Base-by-base conservation (phyloP, 495 filamentous ascomycete species). In the Paragyromitra xinjiangensis region DNA sequence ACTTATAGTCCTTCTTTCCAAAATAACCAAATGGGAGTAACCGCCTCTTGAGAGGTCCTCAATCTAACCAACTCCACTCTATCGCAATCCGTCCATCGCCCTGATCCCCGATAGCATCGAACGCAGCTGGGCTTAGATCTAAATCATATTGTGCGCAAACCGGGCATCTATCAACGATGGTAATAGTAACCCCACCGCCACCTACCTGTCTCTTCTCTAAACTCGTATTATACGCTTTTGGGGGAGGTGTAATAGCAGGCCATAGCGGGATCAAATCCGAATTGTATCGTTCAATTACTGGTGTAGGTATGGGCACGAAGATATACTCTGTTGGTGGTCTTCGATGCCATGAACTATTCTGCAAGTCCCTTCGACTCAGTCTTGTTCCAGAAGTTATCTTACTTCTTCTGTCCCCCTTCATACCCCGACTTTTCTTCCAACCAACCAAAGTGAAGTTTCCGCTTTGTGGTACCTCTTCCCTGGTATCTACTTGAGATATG, bases 161-260 rank as follows among this genome's bases (percentile, higher is more conserved):
- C 22, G 77, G 81, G 22, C 80, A 82, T 24, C 81, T 71, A 67
- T 82, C 79, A 63, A 82, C 77, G 19, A 82, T 56, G 29, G 80
- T 78, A 16, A 82, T 75, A 26, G 81, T 82, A 39, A 82, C 73
- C 37, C 81, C 80, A 34, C 73, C 73, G 37, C 80, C 78, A 12
- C 80, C 80, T 56, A 48, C 70, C 37, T 78, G 74, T 22, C 78
- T 69, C 59, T 61, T 69, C 24, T 22, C 11, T 53, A 64, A 7
- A 26, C 34, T 34, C 8, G n/a, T 48, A 14, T 42, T 61, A 9
- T 19, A 7, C 3, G 12, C 14, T 8, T n/a, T 14, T 24, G 73
- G 73, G 6, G 78, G 73, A 12, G 78, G 65, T 0, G 78, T 80
- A 63, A 81, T 78, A n/a, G 55, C 22, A 40, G 77, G 65, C 2